These are phyloP conservation scores for Trametes elegans DNA, from an alignment of 768 basidiomycete species.

Conservation along the genomic window DNA sequence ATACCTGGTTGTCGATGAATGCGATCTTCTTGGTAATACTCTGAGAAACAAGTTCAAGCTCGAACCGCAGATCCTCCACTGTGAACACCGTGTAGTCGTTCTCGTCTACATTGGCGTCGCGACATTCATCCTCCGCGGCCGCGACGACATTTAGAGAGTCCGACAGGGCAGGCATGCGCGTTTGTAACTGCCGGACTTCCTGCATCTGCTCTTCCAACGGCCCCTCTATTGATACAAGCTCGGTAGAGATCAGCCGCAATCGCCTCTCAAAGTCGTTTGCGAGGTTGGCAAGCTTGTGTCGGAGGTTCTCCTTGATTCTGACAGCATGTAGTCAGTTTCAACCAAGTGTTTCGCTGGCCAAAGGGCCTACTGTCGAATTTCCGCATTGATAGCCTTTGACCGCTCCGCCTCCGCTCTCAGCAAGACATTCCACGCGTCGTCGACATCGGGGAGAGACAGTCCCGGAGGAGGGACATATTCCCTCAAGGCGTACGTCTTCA, in stretches of 20 bases:
- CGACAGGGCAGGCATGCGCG: constrained; percentile 63
- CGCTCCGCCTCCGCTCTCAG: constrained; percentile 71
- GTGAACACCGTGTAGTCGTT: constrained; percentile 95
- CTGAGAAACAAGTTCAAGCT: constrained; percentile 78
- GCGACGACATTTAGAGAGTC: constrained; percentile 53
- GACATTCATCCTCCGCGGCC: constrained; percentile 71
- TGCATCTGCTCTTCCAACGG: constrained; percentile 82
- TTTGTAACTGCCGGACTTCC: constrained; percentile 61
- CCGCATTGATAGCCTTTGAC: constrained; percentile 82
- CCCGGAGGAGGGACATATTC: constrained; percentile 81
- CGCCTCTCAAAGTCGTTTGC: constrained; percentile 76
- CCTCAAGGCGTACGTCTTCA: constrained; percentile 84
- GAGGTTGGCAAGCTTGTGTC: constrained; percentile 73
- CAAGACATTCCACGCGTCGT: constrained; percentile 71
- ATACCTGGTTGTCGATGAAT: constrained; percentile 94
- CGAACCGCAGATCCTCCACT: constrained; percentile 85
- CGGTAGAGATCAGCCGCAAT: constrained; percentile 62
- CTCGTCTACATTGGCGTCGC: constrained; percentile 89
- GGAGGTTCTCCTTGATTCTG: constrained; percentile 80
- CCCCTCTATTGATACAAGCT: constrained; percentile 73
- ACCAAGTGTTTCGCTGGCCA: not conserved
- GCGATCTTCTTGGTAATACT: constrained; percentile 87
- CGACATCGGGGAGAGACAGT: constrained; percentile 69
- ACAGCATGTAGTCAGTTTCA: not conserved
- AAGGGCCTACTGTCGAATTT: constrained; percentile 75